These are phyloP conservation scores for Debaryomyces fabryi DNA, from an alignment of 1,139 yeast species.

Conservation along the genomic window DNA sequence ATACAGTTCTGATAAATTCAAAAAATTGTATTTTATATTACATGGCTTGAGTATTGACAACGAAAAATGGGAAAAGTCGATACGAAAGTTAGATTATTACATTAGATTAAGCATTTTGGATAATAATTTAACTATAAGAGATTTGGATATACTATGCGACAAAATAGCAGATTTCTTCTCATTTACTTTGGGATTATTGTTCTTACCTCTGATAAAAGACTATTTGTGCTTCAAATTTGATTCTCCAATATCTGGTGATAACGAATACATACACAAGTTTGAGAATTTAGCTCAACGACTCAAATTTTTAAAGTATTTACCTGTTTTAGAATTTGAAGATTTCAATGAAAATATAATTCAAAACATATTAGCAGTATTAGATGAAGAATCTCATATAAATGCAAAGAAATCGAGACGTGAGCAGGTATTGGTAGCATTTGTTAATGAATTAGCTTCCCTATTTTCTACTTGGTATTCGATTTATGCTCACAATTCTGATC, in stretches of 20 bases:
- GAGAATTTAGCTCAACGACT: slow-evolving; percentile 14
- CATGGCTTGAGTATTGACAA: slow-evolving; percentile 9
- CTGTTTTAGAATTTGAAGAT: slow-evolving; percentile 4
- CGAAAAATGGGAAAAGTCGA: neutral
- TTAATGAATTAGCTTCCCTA: slow-evolving; percentile 4
- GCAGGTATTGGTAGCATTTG: neutral
- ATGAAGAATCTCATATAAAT: neutral
- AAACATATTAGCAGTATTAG: neutral
- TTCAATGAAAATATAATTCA: slow-evolving; percentile 7
- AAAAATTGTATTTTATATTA: slow-evolving; percentile 10
- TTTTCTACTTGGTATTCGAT: slow-evolving; percentile 8
- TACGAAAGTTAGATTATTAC: slow-evolving; percentile 20
- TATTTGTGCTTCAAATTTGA: slow-evolving; percentile 14
- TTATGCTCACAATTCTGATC: neutral
- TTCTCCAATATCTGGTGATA: slow-evolving; percentile 10
- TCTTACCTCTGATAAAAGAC: slow-evolving; percentile 21
- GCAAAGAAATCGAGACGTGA: slow-evolving; percentile 4
- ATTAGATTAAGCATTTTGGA: slow-evolving; percentile 22
- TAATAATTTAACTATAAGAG: slow-evolving; percentile 17
- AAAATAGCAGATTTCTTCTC: slow-evolving; percentile 14
- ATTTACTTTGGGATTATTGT: slow-evolving; percentile 13
- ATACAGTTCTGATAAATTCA: slow-evolving; percentile 10
- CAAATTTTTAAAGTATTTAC: slow-evolving; percentile 15
- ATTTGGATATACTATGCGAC: slow-evolving; percentile 15
- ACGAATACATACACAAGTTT: slow-evolving; percentile 1